Evolutionary conservation across 2,329 filamentous ascomycete genomes (phyloP), one percentile per base, ranked within the genome.

Genomic region (Fusarium piperis): DNA sequence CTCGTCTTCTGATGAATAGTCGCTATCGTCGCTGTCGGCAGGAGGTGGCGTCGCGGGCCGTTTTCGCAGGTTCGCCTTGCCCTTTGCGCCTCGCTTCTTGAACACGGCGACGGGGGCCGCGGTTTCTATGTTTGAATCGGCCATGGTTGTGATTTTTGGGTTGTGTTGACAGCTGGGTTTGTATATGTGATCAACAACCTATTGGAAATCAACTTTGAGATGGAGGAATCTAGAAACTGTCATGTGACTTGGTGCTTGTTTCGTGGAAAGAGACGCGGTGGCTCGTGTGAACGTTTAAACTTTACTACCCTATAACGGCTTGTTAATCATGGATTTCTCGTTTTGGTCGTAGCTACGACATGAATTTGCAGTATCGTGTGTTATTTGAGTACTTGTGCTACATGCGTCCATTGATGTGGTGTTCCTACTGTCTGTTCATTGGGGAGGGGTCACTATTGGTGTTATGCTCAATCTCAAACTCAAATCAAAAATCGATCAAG

Each of bases 51-150:
- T 93, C 30, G 92, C 90, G 20, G 93, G 89, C 72, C 93, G 90
- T 85, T 97, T 97, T 78, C 95, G 90, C 61, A 95, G 85, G 77
- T 91, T 94, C 56, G 91, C 87, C 78, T 93, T 95, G 69, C 88
- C 88, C 79, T 94, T 97, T 77, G 88, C 88, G 72, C 90, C 88
- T 79, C 95, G 90, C 81, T 96, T 97, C 81, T 97, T 98, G 88
- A 98, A 98, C 58, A 93, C 81, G 15, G 92, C 88, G 13, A 91
- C 85, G 0, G 89, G 88, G 2, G 83, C 83, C 30, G 83, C 79
- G 32, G 80, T 75, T 30, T 71, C 72, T 44, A 62, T 65, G 4
- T 26, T 65, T 44, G 71, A 64, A 26, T 76, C 74, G 23, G 69
- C 65, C 72, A 76, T 75, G 23, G 51, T 72, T 51, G 35, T 26